Evolutionary conservation across 2,329 filamentous ascomycete genomes (phyloP).

Genomic region (Ascochyta fabae): DNA sequence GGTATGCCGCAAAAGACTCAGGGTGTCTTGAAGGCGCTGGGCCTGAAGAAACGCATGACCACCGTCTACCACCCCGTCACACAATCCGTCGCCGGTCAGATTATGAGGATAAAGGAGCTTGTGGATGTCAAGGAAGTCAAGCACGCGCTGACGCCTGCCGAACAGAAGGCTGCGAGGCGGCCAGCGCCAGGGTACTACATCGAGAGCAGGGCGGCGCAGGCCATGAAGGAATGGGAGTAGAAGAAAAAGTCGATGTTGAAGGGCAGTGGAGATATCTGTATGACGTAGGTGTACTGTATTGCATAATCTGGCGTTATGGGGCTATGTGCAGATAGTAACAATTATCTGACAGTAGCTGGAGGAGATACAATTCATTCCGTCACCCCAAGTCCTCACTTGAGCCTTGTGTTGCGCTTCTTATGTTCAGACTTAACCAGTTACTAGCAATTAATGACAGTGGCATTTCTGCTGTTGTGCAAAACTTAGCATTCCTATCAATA

Average conservation of each 20-base stretch:
- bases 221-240: constrained; percentile 25
- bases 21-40: constrained; percentile 83
- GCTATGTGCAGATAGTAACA: no score
- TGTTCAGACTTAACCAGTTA: no score
- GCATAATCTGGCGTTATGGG: no score
- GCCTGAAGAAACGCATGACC: constrained; percentile 81
- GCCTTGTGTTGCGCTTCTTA: no score
- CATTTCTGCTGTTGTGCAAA: no score
- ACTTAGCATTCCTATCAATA: no score
- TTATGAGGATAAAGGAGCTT: constrained; percentile 93
- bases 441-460: no score
- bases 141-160: constrained; percentile 64
- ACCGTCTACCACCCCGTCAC: constrained; percentile 89
- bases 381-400: no score
- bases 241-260: background rate
- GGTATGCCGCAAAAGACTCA: constrained; percentile 78
- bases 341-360: no score
- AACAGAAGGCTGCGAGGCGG: constrained; percentile 74
- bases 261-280: background rate
- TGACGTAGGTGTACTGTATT: background rate
- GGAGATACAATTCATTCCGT: no score
- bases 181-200: constrained; percentile 83
- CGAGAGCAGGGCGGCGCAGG: constrained; percentile 60
- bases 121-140: constrained; percentile 83
- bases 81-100: constrained; percentile 83